Base-by-base conservation (phyloP, 208 protist genomes). In the Wallacemonas sp. region DNA sequence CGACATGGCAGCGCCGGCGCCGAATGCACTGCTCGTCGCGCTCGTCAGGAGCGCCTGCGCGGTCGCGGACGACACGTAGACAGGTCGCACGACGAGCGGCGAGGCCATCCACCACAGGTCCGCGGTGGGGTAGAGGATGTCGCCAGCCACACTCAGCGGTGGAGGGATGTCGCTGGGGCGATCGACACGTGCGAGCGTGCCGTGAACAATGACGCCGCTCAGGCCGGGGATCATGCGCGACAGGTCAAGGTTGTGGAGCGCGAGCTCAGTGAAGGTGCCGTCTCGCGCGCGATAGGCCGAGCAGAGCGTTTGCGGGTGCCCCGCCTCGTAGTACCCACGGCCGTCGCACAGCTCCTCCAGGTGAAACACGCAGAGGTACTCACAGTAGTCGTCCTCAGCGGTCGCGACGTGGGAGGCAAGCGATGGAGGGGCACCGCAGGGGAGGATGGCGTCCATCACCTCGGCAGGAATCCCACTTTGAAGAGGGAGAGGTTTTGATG, bases 41-140 rank as follows among this genome's bases (percentile, higher is more conserved):
- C 36, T 6, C 36, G 36, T 6, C 36, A 41, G 14, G 9, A 41
- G 36, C 36, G 36, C 14, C 36, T 41, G 36, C 36, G 44, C 44
- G 5, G 44, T 49, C 19, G 9, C 36, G 9, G 36, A 6, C 36
- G 36, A 41, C 36, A 90, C 71, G 58, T 89, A 91, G 24, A 94
- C 78, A 0, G 88, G 80, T 39, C 70, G 78, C 38, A 87, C 39
- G 2, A 72, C 78, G 24, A 94, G 70, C 5, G 85, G 88, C 2
- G 84, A 85, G 1, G 76, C 74, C 88, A 94, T 90, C 84, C 84
- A 94, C 81, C 81, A 94, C 46, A 87, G 21, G 48, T 94, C 81
- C 2, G 74, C 60, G 0, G 76, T 84, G 9, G 80, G 72, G 16
- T 76, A 67, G 66, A 86, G 89, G 1, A 36, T 46, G 55, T 70